Evolutionary conservation across 768 basidiomycete genomes (phyloP).

Genomic region (Exidia glandulosa): DNA sequence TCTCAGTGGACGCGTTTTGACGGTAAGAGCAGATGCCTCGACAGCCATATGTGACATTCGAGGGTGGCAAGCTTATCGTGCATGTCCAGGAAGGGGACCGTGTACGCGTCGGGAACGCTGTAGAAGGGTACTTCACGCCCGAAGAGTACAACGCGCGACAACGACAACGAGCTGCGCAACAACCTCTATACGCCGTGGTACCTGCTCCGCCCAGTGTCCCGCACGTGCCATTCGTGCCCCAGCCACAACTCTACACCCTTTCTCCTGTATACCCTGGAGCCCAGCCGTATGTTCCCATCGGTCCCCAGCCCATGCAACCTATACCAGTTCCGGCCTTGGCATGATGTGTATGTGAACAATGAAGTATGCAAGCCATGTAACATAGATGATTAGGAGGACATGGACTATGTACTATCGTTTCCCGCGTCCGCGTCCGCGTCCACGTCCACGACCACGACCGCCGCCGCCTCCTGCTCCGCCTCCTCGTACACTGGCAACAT

Average conservation of each 20-base stretch:
- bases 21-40: neutral
- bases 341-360: too few species aligned
- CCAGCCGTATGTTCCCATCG: conserved; percentile 13
- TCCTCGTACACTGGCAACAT: conserved; percentile 33
- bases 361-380: conserved; percentile 10
- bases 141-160: neutral
- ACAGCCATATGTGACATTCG: neutral
- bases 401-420: neutral
- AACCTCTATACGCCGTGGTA: neutral
- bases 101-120: neutral
- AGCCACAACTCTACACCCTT: conserved; percentile 4
- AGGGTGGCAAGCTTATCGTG: neutral
- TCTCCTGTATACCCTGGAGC: conserved; percentile 27
- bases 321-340: too few species aligned
- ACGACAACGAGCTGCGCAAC: neutral
- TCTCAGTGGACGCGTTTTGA: neutral
- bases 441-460: conserved; percentile 14
- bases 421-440: conserved; percentile 17
- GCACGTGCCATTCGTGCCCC: conserved; percentile 52
- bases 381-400: conserved; percentile 6
- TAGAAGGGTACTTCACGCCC: neutral
- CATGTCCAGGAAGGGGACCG: neutral
- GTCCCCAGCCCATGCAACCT: too few species aligned
- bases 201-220: neutral
- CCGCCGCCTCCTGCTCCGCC: conserved; percentile 1